A percentile compares a stretch with the other conserved stretches of the same genome.
Conservation (phyloP, 139 green algal genomes). For the Pedinophyceae sp. region DNA sequence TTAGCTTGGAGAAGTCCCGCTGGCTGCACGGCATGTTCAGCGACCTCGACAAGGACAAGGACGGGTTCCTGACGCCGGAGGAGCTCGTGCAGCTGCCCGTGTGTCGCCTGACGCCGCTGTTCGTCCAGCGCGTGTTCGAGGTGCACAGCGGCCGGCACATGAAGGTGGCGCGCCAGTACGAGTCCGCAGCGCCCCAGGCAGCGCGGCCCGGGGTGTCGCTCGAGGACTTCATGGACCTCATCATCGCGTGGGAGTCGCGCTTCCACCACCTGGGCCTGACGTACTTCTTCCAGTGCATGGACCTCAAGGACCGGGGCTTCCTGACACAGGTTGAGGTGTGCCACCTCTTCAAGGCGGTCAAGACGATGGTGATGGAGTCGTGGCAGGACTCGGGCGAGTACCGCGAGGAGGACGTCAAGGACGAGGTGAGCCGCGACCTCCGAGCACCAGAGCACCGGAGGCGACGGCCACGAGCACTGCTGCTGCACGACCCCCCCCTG, state of each 20-base stretch:
- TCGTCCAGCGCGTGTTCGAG: not conserved
- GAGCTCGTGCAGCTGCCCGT: not conserved
- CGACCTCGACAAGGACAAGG: not conserved
- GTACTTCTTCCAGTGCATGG: not conserved
- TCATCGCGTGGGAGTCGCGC: not conserved
- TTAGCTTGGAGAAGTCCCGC: not conserved
- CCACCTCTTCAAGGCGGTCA: not conserved
- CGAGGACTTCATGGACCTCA: not conserved
- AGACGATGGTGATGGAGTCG: not conserved
- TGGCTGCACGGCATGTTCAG: not conserved
- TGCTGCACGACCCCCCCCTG: too few species aligned
- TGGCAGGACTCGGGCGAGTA: not conserved
- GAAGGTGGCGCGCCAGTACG: too few species aligned
- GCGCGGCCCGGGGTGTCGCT: not conserved
- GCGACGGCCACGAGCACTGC: too few species aligned
- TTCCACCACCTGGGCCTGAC: not conserved
- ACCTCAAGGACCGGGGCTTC: not conserved
- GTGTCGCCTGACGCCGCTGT: not conserved
- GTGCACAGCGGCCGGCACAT: too few species aligned
- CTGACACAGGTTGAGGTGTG: not conserved
- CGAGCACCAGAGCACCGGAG: too few species aligned
- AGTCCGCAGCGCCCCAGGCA: too few species aligned
- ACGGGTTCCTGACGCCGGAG: not conserved
- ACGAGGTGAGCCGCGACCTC: too few species aligned
- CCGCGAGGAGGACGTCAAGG: not conserved